Evolutionary conservation across 306 rosid species (phyloP), one percentile per base, ranked within the genome.

Genomic region (Dryas octopetala): DNA sequence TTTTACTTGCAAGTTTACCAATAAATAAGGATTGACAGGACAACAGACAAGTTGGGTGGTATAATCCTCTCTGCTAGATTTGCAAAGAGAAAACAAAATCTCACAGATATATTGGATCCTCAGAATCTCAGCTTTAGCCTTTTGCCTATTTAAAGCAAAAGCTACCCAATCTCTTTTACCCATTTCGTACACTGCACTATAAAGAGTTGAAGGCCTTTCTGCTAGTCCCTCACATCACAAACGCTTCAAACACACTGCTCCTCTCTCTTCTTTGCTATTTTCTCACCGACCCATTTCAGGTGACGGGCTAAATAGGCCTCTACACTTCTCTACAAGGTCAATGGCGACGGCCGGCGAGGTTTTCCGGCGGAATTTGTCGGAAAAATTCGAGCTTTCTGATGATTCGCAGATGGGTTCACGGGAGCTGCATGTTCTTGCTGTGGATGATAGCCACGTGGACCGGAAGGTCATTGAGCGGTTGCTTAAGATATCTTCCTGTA

Each of bases 391-490:
- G 16, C 80, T 64, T 66, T 75, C 75, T 9, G 81, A 64, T 7
- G 83, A 71, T 5, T 83, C 89, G 0, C 62, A 79, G 17, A 64
- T 78, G 43, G 58, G 77, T 47, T 73, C 83, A 0, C 46, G 68
- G 1, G 82, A 88, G 71, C 80, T 95, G 47, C 98, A 91, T 62
- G 98, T 95, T 75, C 89, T 95, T 1, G 98, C 98, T 10, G 98
- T 95, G 1, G 98, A 95, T 70, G 98, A 95, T 46, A 95, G 91
- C 41, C 83, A 72, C 16, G 90, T 95, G 26, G 98, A 95, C 62
- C 87, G 97, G 47, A 91, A 87, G 76, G 96, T 95, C 43, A 95
- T 95, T 41, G 98, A 95, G 67, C 80, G 83, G 10, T 82, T 95
- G 88, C 86, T 95, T 1, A 91, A 86, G 82, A 81, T 86, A 59